phyloP scores from a whole-genome alignment of 2,329 filamentous ascomycete species.

The Fusarium sp. region DNA sequence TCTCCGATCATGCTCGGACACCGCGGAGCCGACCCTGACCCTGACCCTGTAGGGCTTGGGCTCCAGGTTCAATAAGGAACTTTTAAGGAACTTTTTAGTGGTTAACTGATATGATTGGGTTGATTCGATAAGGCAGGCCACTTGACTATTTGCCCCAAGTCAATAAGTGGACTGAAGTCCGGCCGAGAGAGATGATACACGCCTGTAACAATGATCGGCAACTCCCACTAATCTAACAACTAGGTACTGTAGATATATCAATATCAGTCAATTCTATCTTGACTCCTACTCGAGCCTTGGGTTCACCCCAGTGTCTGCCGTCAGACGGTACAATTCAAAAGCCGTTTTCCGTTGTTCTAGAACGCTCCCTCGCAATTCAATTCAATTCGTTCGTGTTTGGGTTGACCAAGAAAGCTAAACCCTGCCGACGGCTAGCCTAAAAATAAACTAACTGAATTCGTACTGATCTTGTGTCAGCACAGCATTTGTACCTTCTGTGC shows the following conservation, averaged over 20 bases:
- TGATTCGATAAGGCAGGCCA: not conserved
- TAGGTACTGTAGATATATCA: not conserved
- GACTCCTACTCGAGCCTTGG: not conserved
- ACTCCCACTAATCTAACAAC: no score
- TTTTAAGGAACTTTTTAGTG: not conserved
- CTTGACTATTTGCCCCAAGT: fast-evolving
- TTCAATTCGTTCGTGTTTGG: not conserved
- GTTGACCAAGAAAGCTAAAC: not conserved
- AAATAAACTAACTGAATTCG: constrained; percentile 17
- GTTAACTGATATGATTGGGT: not conserved
- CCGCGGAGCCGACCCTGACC: not conserved
- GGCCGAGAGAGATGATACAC: not conserved
- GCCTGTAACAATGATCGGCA: no score
- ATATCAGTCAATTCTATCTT: not conserved
- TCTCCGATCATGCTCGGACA: not conserved
- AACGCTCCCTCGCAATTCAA: not conserved
- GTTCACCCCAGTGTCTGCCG: no score
- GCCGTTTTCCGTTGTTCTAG: not conserved
- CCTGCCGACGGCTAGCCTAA: not conserved
- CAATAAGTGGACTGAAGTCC: not conserved
- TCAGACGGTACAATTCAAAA: no score
- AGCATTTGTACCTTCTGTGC: not conserved
- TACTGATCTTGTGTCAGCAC: constrained; percentile 4
- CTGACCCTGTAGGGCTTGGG: not conserved
- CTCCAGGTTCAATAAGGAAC: not conserved